Base-by-base conservation (phyloP, 345 rosid genomes). In the Kandelia obovata region DNA sequence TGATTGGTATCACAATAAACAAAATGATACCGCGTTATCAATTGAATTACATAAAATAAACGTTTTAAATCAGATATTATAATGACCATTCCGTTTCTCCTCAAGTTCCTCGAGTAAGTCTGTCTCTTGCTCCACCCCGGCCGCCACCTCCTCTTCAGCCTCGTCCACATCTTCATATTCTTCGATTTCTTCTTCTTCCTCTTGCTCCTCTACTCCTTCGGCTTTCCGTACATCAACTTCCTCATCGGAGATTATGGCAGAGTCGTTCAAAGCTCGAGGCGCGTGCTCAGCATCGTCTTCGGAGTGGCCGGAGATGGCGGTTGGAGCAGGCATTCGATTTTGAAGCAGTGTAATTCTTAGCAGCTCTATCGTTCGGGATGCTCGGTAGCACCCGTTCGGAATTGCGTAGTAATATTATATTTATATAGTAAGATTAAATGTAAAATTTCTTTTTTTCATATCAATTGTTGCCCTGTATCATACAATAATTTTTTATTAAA, bases 251-350 rank as follows among this genome's bases (percentile, higher is more conserved):
- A 66, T 25, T 61, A 19, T 23, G n/a, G 61, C 58, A 7, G 39
- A n/a, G 27, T 28, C 66, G 53, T 65, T 39, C 61, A 66, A 58
- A 1, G 64, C 21, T 9, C 32, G 43, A n/a, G n/a, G 63, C 0
- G 59, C 15, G 51, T 30, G 39, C 7, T 37, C 67, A 39, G 30
- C 59, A 30, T 53, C 72, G 7, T 65, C 73, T 19, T 46, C 75
- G 10, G 25, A 65, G 27, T 65, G 7, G 53, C 60, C 31, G 5
- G 72, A 0, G 23, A 71, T 57, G 53, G 39, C 70, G n/a, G 75
- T 26, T 26, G 73, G 30, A 32, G 65, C 57, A 47, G 80, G 60
- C 84, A 81, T 81, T 71, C 21, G 34, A 53, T 39, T 39, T 39
- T 34, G 19, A 30, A 21, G 16, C 37, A 21, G 1, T 19, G 2